Evolutionary conservation across 495 filamentous ascomycete genomes (phyloP).

Genomic region (Neurospora tetraspora): DNA sequence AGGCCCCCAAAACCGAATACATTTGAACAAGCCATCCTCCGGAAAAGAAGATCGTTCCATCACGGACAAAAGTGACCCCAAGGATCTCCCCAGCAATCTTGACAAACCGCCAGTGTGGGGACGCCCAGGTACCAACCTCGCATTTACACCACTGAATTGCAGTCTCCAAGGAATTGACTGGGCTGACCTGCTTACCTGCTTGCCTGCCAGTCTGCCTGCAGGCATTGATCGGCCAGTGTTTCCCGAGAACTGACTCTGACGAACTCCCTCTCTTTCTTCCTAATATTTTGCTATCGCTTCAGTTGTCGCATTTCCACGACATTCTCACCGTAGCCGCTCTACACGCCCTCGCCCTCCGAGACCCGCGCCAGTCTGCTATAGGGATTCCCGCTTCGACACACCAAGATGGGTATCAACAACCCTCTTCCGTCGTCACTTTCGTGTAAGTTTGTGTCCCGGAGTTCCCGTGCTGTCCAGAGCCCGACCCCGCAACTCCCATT

Average conservation of each 20-base stretch:
- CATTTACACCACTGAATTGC: background rate
- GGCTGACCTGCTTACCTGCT: background rate
- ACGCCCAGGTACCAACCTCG: background rate
- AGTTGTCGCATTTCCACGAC: background rate
- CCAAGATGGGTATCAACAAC: conserved; percentile 45
- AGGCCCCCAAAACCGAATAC: background rate
- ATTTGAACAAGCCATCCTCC: background rate
- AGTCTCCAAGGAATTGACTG: background rate
- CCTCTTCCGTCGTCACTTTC: conserved; percentile 49
- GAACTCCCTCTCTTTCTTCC: background rate
- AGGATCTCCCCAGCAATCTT: background rate
- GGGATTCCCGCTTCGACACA: background rate
- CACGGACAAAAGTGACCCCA: background rate
- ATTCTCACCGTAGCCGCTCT: background rate
- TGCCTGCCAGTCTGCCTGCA: background rate
- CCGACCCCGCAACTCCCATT: background rate
- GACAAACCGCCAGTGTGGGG: background rate
- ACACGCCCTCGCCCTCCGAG: background rate
- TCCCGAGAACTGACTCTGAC: background rate
- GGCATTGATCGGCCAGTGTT: background rate
- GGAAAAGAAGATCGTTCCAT: background rate
- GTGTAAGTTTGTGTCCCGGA: conserved; percentile 34
- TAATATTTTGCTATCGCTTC: background rate
- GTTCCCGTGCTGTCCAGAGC: conserved; percentile 7
- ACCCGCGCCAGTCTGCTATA: background rate